phyloP scores from a whole-genome alignment of 768 basidiomycete species.

The Amanita inopinata region DNA sequence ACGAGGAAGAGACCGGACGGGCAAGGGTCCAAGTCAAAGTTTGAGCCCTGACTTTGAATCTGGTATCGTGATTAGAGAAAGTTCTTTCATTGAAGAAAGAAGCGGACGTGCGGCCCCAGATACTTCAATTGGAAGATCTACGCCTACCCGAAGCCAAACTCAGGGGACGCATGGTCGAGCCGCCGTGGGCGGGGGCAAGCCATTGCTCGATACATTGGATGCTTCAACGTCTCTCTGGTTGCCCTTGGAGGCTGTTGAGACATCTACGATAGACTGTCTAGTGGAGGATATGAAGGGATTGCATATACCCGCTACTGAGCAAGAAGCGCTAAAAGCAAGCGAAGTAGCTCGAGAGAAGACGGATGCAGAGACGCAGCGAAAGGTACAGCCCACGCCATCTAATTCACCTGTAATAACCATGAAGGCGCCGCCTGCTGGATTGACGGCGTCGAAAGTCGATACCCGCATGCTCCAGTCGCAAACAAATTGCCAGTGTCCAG shows the following conservation, averaged over 20 bases:
- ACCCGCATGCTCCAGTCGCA: constrained; percentile 8
- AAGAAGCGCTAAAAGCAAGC: constrained; percentile 10
- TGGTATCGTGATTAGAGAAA: constrained; percentile 7
- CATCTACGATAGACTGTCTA: not conserved
- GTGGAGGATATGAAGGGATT: not conserved
- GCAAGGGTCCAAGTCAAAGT: constrained; percentile 5
- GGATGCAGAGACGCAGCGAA: constrained; percentile 17
- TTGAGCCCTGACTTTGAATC: constrained; percentile 10
- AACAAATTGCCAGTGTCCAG: not conserved
- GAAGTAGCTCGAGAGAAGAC: constrained; percentile 14
- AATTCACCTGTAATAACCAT: constrained; percentile 43
- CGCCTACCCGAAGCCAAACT: not conserved
- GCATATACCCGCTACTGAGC: not conserved
- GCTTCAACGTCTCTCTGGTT: not conserved
- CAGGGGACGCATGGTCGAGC: not conserved
- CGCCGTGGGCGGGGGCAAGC: not conserved
- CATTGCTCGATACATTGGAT: not conserved
- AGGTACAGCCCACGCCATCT: constrained; percentile 46
- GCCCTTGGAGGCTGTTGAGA: not conserved
- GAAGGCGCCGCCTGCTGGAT: constrained; percentile 17
- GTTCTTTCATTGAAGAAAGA: constrained; percentile 1
- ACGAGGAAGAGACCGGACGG: constrained; percentile 10
- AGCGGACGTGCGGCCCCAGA: not conserved
- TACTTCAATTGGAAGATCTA: not conserved
- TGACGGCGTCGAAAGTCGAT: constrained; percentile 7